Percentiles rank a stretch among this genome's conserved stretches.
Evolutionary conservation across 768 basidiomycete species (phyloP).

Genomic region (Lactifluus pinguis): DNA sequence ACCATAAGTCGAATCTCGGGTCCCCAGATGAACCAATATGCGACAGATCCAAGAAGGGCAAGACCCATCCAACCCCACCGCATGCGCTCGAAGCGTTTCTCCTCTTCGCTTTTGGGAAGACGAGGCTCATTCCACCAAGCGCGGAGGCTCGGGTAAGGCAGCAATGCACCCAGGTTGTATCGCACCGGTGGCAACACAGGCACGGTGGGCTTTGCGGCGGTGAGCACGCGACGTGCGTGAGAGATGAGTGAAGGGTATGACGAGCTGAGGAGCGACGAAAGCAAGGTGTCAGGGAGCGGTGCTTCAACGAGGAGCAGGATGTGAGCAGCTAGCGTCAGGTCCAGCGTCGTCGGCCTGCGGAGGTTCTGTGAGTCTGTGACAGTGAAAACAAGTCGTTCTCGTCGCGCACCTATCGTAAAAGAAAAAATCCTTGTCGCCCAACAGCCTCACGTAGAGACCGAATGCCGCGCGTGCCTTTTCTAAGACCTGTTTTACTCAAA

Average conservation of each 20-base stretch:
- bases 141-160: slow-evolving; percentile 11
- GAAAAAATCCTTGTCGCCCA: slow-evolving; percentile 43
- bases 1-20: slow-evolving; percentile 1
- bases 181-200: slow-evolving; percentile 23
- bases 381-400: neutral
- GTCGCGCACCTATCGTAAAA: slow-evolving; percentile 39
- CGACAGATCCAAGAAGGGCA: slow-evolving; percentile 33
- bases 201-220: slow-evolving; percentile 25
- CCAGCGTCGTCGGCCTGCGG: slow-evolving; percentile 51
- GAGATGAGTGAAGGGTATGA: slow-evolving; percentile 48
- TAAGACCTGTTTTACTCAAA: slow-evolving; percentile 35
- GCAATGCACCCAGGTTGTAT: slow-evolving; percentile 29
- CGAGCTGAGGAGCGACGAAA: slow-evolving; percentile 45
- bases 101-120: slow-evolving; percentile 31
- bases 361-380: neutral
- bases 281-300: slow-evolving; percentile 50
- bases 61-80: slow-evolving; percentile 47
- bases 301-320: slow-evolving; percentile 50
- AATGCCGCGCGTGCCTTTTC: slow-evolving; percentile 50
- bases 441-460: slow-evolving; percentile 47
- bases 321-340: slow-evolving; percentile 60
- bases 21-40: slow-evolving; percentile 24
- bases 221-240: slow-evolving; percentile 47
- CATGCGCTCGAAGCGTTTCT: slow-evolving; percentile 38
- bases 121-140: slow-evolving; percentile 26